These are phyloP conservation scores for Paramecium octaurelia DNA, from an alignment of 73 alveolate genomes.

Conservation along the genomic window DNA sequence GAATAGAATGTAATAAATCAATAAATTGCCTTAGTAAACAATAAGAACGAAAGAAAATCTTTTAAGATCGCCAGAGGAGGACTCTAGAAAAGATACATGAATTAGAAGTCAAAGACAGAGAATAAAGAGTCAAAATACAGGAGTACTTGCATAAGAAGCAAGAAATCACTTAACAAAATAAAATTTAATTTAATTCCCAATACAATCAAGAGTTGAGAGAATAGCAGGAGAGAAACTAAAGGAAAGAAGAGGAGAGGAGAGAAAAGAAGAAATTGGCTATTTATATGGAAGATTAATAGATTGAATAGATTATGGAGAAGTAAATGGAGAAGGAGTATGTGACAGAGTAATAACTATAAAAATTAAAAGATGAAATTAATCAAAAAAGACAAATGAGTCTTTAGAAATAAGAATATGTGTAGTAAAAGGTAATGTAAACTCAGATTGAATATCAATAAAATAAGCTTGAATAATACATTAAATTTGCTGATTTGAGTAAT, in stretches of 20 bases:
- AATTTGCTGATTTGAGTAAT: background rate
- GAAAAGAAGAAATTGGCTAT: background rate
- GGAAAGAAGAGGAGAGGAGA: background rate
- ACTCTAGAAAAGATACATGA: background rate
- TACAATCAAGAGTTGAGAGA: background rate
- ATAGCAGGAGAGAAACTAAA: background rate
- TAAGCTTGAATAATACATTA: background rate
- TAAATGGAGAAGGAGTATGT: background rate
- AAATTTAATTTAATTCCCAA: background rate
- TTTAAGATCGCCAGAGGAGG: background rate
- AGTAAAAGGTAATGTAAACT: background rate
- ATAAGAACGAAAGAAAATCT: background rate
- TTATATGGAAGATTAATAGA: background rate
- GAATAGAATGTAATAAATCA: background rate
- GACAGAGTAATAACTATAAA: background rate
- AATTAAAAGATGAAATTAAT: background rate
- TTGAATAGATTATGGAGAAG: background rate
- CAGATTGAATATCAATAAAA: background rate
- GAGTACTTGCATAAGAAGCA: background rate
- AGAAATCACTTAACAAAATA: background rate
- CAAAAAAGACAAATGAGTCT: background rate
- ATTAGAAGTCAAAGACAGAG: background rate
- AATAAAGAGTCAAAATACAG: background rate
- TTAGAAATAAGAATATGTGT: background rate
- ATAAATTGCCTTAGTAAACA: background rate